These are phyloP conservation scores for Geotrichum phurueaensis DNA, from an alignment of 1,139 yeast species.

Conservation along the genomic window DNA sequence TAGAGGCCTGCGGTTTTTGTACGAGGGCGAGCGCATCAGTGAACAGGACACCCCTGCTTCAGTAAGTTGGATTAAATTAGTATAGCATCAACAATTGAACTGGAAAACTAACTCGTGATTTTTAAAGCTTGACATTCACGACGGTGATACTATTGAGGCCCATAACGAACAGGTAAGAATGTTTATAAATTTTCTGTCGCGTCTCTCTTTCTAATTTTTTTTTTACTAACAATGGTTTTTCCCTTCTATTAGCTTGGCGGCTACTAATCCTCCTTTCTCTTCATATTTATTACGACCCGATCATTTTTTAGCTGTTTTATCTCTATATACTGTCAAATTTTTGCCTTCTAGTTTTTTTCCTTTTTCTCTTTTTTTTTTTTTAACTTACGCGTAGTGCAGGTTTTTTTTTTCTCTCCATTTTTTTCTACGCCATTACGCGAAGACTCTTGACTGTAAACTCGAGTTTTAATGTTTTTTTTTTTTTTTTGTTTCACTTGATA, in stretches of 20 bases:
- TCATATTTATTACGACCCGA: conserved; percentile 2
- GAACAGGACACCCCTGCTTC: conserved; percentile 90
- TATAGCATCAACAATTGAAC: background rate
- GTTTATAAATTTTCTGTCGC: background rate
- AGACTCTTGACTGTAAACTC: background rate
- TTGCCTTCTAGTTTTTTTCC: background rate
- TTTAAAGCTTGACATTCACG: conserved; percentile 68
- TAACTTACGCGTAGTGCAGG: too few relatives aligned
- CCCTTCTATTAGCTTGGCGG: conserved; percentile 9
- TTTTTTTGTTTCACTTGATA: background rate
- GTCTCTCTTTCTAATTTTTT: background rate
- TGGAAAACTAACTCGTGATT: conserved; percentile 19
- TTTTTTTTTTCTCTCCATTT: too few relatives aligned
- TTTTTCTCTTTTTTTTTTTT: background rate
- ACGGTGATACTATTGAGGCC: conserved; percentile 96
- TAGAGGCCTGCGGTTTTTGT: conserved; percentile 76
- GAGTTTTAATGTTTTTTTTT: too few relatives aligned
- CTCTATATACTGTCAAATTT: background rate
- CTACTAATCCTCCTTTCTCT: background rate
- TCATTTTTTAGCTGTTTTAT: background rate
- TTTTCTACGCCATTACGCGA: background rate
- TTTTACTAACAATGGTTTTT: background rate
- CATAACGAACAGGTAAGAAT: conserved; percentile 67
- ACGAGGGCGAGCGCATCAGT: conserved; percentile 86
- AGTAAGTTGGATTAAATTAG: conserved; percentile 26